Evolutionary conservation across 2,329 filamentous ascomycete species (phyloP), one percentile per base, ranked within the genome.

Genomic region (Microdochium bolleyi): DNA sequence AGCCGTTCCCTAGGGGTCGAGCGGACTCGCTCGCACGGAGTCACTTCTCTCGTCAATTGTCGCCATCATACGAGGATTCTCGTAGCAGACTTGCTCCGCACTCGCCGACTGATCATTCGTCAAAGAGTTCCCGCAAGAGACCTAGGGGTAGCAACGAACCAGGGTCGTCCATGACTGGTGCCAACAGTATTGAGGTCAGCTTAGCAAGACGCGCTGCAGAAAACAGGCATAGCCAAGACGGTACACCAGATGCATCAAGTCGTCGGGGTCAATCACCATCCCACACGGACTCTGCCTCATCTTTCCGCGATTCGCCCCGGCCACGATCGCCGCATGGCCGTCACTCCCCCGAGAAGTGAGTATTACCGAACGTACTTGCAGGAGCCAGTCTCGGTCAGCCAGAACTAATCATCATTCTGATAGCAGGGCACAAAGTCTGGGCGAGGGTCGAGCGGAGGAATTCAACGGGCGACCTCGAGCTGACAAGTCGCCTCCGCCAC

Each of bases 271-370:
- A 79, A 49, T 83, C 83, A n/a, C 79, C 84, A 38, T 77, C 80
- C 52, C 80, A 81, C 59, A 71, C 73, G 57, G 74, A 75, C 22
- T 76, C 80, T 21, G 76, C 70, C 51, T 77, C 75, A 50, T 76
- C 76, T 19, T 75, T 78, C 58, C 80, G 82, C 58, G 77, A 76
- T 48, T 85, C 84, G 19, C 82, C 84, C n/a, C 77, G 77, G 55
- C 59, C 63, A 30, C 78, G 80, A 46, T 85, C 84, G 38, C 82
- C 84, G 14, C 82, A 85, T 62, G 73, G 73, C 56, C 72, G 71
- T 54, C 70, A 66, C 53, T 72, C 70, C 14, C 68, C 72, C 50
- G 59, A 62, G 54, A 62, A 49, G 49, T 46, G 51, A 37, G 53
- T 61, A 21, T 19, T 46, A 7, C 3, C 7, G 14, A 16, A 41